These are phyloP conservation scores for Sparassis latifolia DNA, from an alignment of 1,284 basidiomycete species.

Conservation along the genomic window DNA sequence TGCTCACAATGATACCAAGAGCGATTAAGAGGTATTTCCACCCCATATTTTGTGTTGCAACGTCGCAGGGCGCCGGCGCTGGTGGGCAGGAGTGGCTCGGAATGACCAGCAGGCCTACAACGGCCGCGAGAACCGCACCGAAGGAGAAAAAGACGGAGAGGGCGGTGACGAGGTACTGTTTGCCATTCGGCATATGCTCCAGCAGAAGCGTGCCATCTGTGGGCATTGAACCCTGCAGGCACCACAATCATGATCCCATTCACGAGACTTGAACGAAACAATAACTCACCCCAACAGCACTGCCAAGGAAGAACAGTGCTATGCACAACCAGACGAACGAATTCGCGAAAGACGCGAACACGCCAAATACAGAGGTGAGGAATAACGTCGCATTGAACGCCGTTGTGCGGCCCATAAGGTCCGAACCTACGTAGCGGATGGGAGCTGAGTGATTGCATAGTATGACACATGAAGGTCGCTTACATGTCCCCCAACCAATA, in stretches of 20 bases:
- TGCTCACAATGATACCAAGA: conserved; percentile 66
- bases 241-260: background rate
- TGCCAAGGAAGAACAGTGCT: conserved; percentile 83
- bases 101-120: conserved; percentile 73
- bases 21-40: conserved; percentile 81
- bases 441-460: too few relatives aligned
- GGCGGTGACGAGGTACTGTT: conserved; percentile 90
- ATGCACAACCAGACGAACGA: conserved; percentile 72
- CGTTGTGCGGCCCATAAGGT: conserved; percentile 77
- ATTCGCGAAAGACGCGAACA: conserved; percentile 73
- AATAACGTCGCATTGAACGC: conserved; percentile 93
- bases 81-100: conserved; percentile 70
- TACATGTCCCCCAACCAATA: conserved; percentile 86
- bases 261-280: background rate
- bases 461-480: conserved; percentile 17
- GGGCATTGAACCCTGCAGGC: conserved; percentile 81
- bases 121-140: conserved; percentile 79
- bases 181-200: conserved; percentile 89
- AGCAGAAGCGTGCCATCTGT: conserved; percentile 93
- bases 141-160: conserved; percentile 96
- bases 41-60: conserved; percentile 67
- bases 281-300: conserved; percentile 74
- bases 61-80: conserved; percentile 47
- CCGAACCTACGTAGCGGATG: conserved; percentile 39
- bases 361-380: conserved; percentile 85